Evolutionary conservation across 108 stramenopile species (phyloP), one percentile per base, ranked within the genome.

Genomic region (Aurantiochytrium sp.): DNA sequence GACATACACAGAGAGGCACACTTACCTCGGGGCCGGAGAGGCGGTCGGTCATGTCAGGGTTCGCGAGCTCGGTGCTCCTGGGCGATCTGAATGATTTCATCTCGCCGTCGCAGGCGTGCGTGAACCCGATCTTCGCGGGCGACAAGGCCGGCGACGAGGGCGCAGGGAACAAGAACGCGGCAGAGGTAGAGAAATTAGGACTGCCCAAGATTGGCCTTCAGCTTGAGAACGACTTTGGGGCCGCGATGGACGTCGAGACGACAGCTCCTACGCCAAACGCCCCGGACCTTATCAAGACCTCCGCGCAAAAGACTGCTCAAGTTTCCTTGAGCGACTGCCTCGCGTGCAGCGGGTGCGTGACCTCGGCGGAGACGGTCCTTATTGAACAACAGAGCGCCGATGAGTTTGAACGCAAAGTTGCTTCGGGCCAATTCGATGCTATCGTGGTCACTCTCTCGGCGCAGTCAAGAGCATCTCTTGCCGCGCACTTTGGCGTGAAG

Each of bases 261-360:
- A 60, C 88, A 23, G 42, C 64, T 0, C 14, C 64, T 8, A 23
- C 64, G 25, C 64, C 8, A 18, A 69, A 6, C 8, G 64, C 64
- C 60, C 93, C 94, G 19, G 93, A 93, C 90, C 89, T 94, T 5
- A 94, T 93, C 60, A 91, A 92, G 58, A 59, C 58, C 6, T 88
- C 87, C 43, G 90, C 90, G 14, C 16, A 49, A 16, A 28, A 51
- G 16, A 21, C 90, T 16, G 93, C 94, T 18, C 88, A 89, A 23
- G 97, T 98, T 5, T 96, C 97, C 23, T 94, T 99, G 45, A 95
- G 96, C 23, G 99, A 99, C 93, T 99, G 99, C 90, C 95, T 99
- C 88, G 98, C 99, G 14, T 99, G 99, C 91, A 94, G 94, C 42
- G 99, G 99, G 72, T 99, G 99, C 90, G 97, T 99, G 59, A 99